Evolutionary conservation across 1,139 yeast species (phyloP), one percentile per base, ranked within the genome.

Genomic region (Suhomyces yuchorum): DNA sequence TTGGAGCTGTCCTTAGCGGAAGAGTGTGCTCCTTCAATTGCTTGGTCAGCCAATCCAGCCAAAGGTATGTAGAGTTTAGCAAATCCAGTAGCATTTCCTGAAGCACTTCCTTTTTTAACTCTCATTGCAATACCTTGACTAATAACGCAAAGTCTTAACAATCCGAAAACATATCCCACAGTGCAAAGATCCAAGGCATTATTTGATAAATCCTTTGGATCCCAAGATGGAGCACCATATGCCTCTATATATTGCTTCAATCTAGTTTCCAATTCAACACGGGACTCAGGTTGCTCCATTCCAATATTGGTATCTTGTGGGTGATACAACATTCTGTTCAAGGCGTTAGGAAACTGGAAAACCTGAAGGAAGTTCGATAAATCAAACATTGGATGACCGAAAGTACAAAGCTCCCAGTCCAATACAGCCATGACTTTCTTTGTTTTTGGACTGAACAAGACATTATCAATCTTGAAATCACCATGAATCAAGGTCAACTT

Each of bases 51-150:
- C 49, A 73, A 69, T 4, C 64, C 60, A 0, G 84, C 73, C 51
- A 82, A 70, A 12, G 61, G 60, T 11, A 75, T 77, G 53, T 79
- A 81, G 54, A 77, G 60, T 3, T 57, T 52, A 0, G 79, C 83
- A 40, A 73, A 70, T 2, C 66, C 66, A 8, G 66, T 66, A 1
- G 89, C 88, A 46, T 74, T 70, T 0, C 81, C 82, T 42, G 84
- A 78, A 1, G 88, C 88, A 47, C 75, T 78, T 12, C 87, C 87
- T 47, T 74, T 67, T 15, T 76, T 72, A 1, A 75, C 71, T 49
- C 90, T 71, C 68, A 85, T 84, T 9, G 84, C 85, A 51, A 84
- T 82, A 3, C 90, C 90, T 55, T 84, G 90, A 30, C 80, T 71
- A 51, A 84, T 84, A 18, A 84, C 87, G 53, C 81, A 72, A 32